phyloP scores from a whole-genome alignment of 352 stramenopile genomes.

The Phytophthora litchii region DNA sequence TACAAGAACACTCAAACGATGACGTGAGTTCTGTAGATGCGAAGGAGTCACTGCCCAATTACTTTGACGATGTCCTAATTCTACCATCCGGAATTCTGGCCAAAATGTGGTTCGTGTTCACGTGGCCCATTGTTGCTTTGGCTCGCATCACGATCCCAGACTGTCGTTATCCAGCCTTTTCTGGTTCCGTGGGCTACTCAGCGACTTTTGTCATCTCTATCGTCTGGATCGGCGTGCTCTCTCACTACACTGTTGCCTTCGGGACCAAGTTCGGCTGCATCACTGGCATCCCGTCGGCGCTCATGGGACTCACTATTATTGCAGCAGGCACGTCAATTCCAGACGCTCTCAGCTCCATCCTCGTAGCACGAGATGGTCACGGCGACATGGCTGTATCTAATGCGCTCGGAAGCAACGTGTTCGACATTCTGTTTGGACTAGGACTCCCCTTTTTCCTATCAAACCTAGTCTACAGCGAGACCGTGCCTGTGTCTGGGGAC shows the following conservation, averaged over 20 bases:
- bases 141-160: conserved; percentile 77
- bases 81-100: conserved; percentile 43
- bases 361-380: conserved; percentile 79
- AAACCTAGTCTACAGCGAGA: conserved; percentile 71
- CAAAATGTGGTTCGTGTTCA: conserved; percentile 69
- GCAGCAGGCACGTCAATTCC: conserved; percentile 81
- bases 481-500: conserved; percentile 49
- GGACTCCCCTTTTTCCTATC: conserved; percentile 82
- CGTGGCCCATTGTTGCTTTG: conserved; percentile 68
- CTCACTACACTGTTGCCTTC: conserved; percentile 69
- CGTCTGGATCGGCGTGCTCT: conserved; percentile 76
- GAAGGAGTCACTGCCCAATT: conserved; percentile 46
- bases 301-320: conserved; percentile 86
- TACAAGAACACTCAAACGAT: conserved; percentile 12
- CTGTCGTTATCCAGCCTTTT: conserved; percentile 67
- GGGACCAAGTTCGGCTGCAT: conserved; percentile 72
- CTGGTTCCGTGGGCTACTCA: conserved; percentile 45
- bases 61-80: conserved; percentile 67
- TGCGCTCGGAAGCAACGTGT: conserved; percentile 85
- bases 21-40: conserved; percentile 6
- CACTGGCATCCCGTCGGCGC: conserved; percentile 64
- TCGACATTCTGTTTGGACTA: conserved; percentile 83
- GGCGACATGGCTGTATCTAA: conserved; percentile 87
- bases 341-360: conserved; percentile 79
- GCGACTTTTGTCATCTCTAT: conserved; percentile 74